Conservation (phyloP, 2,329 filamentous ascomycete species). For the Monosporascus sp. region DNA sequence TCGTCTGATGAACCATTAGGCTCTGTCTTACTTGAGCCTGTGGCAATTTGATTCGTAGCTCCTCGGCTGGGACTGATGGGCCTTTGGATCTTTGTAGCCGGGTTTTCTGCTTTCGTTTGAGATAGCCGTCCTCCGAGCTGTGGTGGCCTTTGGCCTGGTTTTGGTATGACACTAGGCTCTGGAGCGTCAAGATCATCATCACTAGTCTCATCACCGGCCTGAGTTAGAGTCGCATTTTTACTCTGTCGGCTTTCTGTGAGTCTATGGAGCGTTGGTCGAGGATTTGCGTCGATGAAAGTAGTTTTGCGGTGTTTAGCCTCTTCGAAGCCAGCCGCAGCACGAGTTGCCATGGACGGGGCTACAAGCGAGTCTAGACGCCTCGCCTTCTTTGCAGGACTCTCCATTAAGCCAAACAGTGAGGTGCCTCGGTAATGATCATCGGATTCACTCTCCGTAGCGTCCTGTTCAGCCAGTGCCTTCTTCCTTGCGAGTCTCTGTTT, state of each 20-base stretch:
- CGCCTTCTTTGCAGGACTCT: slow-evolving; percentile 31
- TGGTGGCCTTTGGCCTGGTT: not conserved
- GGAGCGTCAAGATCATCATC: slow-evolving; percentile 14
- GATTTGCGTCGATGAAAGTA: not conserved
- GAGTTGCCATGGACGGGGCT: slow-evolving; percentile 12
- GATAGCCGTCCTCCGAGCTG: not conserved
- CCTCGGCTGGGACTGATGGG: not conserved
- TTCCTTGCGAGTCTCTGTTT: slow-evolving; percentile 29
- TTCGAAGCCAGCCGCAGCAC: slow-evolving; percentile 21
- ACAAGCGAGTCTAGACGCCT: slow-evolving; percentile 15
- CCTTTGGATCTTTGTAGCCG: not conserved
- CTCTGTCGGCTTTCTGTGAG: slow-evolving; percentile 2
- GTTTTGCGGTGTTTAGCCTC: not conserved
- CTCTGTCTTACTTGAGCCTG: slow-evolving; percentile 1
- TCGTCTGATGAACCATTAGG: slow-evolving; percentile 9
- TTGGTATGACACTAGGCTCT: not conserved
- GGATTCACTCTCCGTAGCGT: slow-evolving; percentile 14
- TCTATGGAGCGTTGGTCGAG: not conserved
- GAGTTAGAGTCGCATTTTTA: not conserved
- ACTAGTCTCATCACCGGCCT: slow-evolving; percentile 10
- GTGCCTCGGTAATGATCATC: slow-evolving; percentile 26
- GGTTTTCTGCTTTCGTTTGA: not conserved
- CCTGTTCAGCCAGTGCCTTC: slow-evolving; percentile 18
- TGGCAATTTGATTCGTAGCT: not conserved
- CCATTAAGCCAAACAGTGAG: slow-evolving; percentile 38